A percentile compares a stretch with the other conserved stretches of the same genome.
Conservation (phyloP, 73 alveolate genomes). For the Paramecium octaurelia region DNA sequence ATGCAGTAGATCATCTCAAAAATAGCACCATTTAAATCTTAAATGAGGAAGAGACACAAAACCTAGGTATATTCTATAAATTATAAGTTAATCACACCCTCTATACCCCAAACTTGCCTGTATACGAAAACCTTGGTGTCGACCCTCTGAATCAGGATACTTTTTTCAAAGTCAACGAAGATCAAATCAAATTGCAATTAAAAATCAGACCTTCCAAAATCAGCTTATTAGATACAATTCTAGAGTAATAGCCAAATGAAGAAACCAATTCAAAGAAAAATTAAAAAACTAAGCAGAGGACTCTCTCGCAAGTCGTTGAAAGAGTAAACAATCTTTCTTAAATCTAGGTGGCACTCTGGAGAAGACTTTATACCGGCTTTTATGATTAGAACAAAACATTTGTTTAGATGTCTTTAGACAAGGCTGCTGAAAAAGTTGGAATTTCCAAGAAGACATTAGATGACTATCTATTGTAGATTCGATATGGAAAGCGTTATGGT, state of each 20-base stretch:
- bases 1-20: background rate
- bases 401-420: constrained; percentile 77
- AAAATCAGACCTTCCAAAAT: background rate
- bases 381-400: constrained; percentile 77
- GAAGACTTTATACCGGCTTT: constrained; percentile 93
- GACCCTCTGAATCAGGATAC: background rate
- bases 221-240: background rate
- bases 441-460: constrained; percentile 88
- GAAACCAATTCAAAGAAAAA: background rate
- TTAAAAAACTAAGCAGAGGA: background rate
- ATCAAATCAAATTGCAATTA: background rate
- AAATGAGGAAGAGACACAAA: background rate
- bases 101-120: background rate
- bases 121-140: background rate
- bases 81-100: background rate
- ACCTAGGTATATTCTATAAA: background rate
- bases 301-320: constrained; percentile 33
- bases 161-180: background rate
- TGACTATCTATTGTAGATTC: constrained; percentile 75
- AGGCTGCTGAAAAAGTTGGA: constrained; percentile 90
- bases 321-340: background rate
- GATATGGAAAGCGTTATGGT: constrained; percentile 53
- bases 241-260: background rate
- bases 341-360: constrained; percentile 89
- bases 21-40: background rate